phyloP scores from a whole-genome alignment of 1,139 yeast genomes.

The Yamadazyma jaroonii region DNA sequence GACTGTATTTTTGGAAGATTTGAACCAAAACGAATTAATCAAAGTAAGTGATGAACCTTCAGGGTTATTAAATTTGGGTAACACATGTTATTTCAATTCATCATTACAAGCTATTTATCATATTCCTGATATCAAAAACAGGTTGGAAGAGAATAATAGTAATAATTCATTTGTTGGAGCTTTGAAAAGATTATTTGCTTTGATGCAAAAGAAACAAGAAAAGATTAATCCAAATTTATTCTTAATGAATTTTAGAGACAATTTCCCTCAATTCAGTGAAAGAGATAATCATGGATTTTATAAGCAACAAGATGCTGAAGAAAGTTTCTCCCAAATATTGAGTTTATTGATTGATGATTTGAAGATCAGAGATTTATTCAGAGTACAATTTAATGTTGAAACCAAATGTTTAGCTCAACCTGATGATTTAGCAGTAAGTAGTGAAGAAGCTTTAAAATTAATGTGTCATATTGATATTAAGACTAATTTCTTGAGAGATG shows the following conservation, averaged over 20 bases:
- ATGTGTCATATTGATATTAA: slow-evolving; percentile 84
- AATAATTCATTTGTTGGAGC: slow-evolving; percentile 20
- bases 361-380: slow-evolving; percentile 56
- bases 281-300: slow-evolving; percentile 64
- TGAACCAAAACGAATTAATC: slow-evolving; percentile 43
- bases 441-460: slow-evolving; percentile 63
- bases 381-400: slow-evolving; percentile 59
- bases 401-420: slow-evolving; percentile 59
- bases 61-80: slow-evolving; percentile 86
- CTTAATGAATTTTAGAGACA: slow-evolving; percentile 57
- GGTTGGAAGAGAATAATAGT: slow-evolving; percentile 17
- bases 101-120: slow-evolving; percentile 77
- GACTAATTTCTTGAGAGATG: slow-evolving; percentile 88
- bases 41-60: slow-evolving; percentile 57
- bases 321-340: slow-evolving; percentile 81
- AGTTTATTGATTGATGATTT: slow-evolving; percentile 49
- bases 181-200: slow-evolving; percentile 43
- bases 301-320: slow-evolving; percentile 98
- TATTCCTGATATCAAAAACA: slow-evolving; percentile 54
- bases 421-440: slow-evolving; percentile 34
- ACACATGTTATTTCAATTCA: slow-evolving; percentile 92
- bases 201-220: slow-evolving; percentile 47
- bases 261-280: slow-evolving; percentile 89
- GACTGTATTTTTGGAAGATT: slow-evolving; percentile 68
- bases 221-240: slow-evolving; percentile 61